phyloP scores from a whole-genome alignment of 2,329 filamentous ascomycete genomes.

The Pseudogymnoascus sp. region DNA sequence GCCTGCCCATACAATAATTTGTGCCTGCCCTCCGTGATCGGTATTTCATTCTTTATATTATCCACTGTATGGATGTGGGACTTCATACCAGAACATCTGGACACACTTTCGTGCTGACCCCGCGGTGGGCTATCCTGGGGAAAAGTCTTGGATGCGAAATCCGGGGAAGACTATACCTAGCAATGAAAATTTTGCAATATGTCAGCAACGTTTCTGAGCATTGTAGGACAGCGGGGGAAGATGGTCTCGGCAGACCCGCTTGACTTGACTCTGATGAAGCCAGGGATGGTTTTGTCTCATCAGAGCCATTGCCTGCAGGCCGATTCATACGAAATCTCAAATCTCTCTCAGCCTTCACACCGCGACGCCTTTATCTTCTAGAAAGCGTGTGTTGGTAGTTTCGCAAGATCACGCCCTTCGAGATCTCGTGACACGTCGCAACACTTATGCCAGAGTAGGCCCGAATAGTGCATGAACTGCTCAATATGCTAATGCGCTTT shows the following conservation, averaged over 20 bases:
- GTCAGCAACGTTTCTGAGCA: neutral
- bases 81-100: neutral
- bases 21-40: neutral
- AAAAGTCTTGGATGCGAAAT: neutral
- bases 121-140: neutral
- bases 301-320: neutral
- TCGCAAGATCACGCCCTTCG: neutral
- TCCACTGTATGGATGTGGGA: neutral
- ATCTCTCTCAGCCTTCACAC: neutral
- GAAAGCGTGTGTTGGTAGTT: neutral
- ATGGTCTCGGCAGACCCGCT: neutral
- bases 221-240: neutral
- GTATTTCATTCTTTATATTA: neutral
- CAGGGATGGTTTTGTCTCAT: neutral
- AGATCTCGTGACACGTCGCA: conserved; percentile 7
- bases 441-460: neutral
- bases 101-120: neutral
- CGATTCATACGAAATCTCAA: neutral
- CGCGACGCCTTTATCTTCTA: neutral
- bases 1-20: neutral
- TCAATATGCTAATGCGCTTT: neutral
- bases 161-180: neutral
- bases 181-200: conserved; percentile 3
- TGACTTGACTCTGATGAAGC: neutral
- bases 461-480: conserved; percentile 2